Conservation (phyloP, 495 filamentous ascomycete species). For the Xylaria castorea region DNA sequence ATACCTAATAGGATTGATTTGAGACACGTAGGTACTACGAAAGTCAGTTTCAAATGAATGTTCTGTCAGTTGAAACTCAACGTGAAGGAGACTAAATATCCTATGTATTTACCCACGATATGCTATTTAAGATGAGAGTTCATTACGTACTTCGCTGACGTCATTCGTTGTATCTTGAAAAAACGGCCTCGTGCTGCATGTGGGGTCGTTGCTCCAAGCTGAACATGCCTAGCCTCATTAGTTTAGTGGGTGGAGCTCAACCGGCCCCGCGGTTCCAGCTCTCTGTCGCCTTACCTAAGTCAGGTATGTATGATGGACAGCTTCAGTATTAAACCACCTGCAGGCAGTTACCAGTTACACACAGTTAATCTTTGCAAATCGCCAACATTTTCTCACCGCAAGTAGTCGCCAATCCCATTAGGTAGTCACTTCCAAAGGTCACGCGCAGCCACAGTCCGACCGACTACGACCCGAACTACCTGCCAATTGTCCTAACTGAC, state of each 20-base stretch:
- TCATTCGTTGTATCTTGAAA: neutral
- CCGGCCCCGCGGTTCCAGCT: conserved; percentile 13
- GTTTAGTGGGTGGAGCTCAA: neutral
- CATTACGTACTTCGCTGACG: neutral
- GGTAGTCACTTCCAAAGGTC: neutral
- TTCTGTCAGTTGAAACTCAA: no score
- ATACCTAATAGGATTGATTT: no score
- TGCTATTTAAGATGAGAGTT: neutral
- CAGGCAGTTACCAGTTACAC: neutral
- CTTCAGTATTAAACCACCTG: neutral
- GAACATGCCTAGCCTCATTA: neutral
- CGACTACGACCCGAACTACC: neutral
- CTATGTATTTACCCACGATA: neutral
- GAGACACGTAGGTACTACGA: no score
- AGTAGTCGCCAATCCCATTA: neutral
- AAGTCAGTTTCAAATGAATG: no score
- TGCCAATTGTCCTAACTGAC: neutral
- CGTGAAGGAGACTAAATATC: no score
- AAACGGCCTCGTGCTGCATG: no score
- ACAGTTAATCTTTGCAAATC: neutral
- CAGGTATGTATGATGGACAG: neutral
- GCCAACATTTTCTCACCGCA: neutral
- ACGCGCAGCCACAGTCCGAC: neutral
- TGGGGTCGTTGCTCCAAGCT: neutral
- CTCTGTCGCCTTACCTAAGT: neutral